These are phyloP conservation scores for Leishmania lainsoni DNA, from an alignment of 208 protist genomes.

Conservation along the genomic window DNA sequence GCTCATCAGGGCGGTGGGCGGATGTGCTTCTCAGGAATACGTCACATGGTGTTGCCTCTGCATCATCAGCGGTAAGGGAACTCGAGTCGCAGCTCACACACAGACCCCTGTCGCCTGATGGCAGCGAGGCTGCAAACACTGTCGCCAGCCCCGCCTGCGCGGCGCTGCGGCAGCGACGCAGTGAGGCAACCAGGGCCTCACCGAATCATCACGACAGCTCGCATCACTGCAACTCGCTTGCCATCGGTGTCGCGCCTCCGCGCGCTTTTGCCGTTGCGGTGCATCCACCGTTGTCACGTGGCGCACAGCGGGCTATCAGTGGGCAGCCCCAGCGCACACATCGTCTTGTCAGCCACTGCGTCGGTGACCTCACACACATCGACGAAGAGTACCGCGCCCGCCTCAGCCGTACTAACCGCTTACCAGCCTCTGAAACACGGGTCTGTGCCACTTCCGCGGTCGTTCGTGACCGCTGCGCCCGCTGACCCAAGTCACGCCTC, in stretches of 20 bases:
- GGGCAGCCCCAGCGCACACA: background rate
- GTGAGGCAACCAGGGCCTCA: background rate
- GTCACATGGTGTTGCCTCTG: background rate
- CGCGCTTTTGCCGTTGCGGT: slow-evolving; percentile 6
- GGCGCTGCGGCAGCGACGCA: background rate
- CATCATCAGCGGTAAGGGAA: background rate
- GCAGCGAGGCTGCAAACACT: background rate
- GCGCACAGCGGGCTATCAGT: background rate
- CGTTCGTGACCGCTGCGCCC: background rate
- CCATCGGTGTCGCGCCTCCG: background rate
- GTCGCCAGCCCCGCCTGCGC: background rate
- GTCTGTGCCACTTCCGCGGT: background rate
- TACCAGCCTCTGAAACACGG: background rate
- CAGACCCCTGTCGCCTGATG: background rate
- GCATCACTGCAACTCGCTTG: background rate
- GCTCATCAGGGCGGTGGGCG: slow-evolving; percentile 11
- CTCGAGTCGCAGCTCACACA: background rate
- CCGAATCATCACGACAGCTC: background rate
- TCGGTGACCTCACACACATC: background rate
- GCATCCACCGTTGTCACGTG: slow-evolving; percentile 12
- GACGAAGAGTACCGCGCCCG: background rate
- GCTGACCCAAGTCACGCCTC: too few relatives aligned
- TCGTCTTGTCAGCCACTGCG: background rate
- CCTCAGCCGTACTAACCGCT: background rate
- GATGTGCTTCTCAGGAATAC: slow-evolving; percentile 6